phyloP scores from a whole-genome alignment of 371 early-diverging fungal species.

The Lichtheimia ornata region DNA sequence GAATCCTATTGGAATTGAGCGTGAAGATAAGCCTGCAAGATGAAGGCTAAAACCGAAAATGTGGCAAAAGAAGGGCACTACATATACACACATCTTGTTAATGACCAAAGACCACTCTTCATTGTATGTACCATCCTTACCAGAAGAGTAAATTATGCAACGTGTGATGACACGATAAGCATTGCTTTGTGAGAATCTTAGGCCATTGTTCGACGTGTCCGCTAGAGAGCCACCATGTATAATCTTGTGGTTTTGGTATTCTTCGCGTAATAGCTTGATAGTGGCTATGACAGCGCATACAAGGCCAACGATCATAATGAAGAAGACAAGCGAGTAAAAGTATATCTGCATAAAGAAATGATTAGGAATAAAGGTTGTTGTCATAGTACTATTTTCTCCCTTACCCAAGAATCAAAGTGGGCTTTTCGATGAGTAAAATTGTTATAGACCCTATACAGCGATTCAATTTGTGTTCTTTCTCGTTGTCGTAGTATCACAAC shows the following conservation, averaged over 20 bases:
- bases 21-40: no score
- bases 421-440: constrained; percentile 7
- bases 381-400: neutral
- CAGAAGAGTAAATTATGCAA: constrained; percentile 31
- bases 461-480: neutral
- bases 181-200: neutral
- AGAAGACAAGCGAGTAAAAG: constrained; percentile 26
- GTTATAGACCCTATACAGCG: constrained; percentile 8
- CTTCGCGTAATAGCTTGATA: constrained; percentile 20
- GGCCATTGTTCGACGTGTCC: neutral
- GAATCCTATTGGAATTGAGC: constrained; percentile 2
- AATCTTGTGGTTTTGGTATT: neutral
- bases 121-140: constrained; percentile 11
- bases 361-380: no score
- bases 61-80: constrained; percentile 26
- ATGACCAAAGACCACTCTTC: neutral
- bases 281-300: constrained; percentile 18
- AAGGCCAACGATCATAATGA: constrained; percentile 17
- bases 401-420: constrained; percentile 29
- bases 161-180: constrained; percentile 18
- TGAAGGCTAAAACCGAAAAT: constrained; percentile 23
- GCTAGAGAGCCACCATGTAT: neutral
- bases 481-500: neutral
- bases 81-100: neutral
- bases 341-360: constrained; percentile 22